These are phyloP conservation scores for Aquilaria sinensis DNA, from an alignment of 345 rosid genomes.

Conservation along the genomic window DNA sequence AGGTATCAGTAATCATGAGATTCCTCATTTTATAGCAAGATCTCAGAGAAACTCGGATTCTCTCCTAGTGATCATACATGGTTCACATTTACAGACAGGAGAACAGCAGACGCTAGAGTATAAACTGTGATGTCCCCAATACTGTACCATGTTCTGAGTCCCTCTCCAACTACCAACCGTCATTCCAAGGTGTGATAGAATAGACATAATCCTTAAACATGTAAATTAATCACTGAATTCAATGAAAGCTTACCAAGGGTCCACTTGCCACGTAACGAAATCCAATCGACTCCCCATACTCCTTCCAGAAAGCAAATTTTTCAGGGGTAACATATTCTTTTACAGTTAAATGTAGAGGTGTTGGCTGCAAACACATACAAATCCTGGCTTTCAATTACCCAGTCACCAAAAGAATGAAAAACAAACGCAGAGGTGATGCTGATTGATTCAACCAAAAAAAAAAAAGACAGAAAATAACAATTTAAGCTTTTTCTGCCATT, in stretches of 20 bases:
- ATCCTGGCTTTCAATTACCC: background rate
- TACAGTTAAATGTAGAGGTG: constrained; percentile 89
- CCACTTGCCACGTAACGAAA: constrained; percentile 97
- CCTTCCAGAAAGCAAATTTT: constrained; percentile 92
- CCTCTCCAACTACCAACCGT: too few relatives aligned
- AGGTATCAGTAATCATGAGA: too few relatives aligned
- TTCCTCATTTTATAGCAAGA: too few relatives aligned
- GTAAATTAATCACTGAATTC: too few relatives aligned
- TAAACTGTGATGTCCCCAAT: too few relatives aligned
- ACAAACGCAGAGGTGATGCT: background rate
- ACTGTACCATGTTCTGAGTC: too few relatives aligned
- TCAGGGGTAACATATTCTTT: constrained; percentile 94
- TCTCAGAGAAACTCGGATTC: background rate
- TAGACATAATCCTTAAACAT: too few relatives aligned
- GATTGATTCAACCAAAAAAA: background rate
- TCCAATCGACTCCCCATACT: constrained; percentile 90
- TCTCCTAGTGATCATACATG: background rate
- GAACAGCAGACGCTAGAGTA: too few relatives aligned
- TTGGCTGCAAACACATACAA: constrained; percentile 58
- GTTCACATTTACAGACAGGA: too few relatives aligned
- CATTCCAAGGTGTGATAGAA: too few relatives aligned
- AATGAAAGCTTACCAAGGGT: constrained; percentile 61
- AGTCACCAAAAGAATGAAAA: background rate
- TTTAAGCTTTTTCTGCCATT: background rate
- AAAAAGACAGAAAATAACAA: background rate